phyloP scores from a whole-genome alignment of 1,139 yeast genomes.

The Nakaseomyces nivariensis region DNA sequence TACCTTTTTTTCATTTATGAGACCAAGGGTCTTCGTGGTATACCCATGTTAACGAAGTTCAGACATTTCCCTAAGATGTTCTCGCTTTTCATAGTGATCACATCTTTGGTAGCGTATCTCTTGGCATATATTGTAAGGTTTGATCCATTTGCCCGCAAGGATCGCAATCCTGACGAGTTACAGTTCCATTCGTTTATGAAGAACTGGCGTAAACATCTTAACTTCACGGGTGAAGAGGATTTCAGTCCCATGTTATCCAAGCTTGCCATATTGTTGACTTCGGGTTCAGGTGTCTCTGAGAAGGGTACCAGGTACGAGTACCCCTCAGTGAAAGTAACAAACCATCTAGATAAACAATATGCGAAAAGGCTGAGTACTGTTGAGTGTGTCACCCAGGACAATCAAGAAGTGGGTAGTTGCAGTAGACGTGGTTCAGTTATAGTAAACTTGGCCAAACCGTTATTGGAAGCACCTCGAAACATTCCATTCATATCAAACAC shows the following conservation, averaged over 20 bases:
- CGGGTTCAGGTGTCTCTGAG: constrained; percentile 16
- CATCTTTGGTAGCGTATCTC: constrained; percentile 15
- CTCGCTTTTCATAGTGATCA: constrained; percentile 14
- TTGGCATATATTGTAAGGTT: constrained; percentile 19
- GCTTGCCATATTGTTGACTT: constrained; percentile 21
- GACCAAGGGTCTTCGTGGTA: constrained; percentile 8
- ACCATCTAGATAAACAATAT: constrained; percentile 7
- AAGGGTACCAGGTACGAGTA: constrained; percentile 19
- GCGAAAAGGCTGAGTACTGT: not conserved
- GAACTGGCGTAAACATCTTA: constrained; percentile 26
- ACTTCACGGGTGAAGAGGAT: constrained; percentile 29
- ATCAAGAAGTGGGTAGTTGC: not conserved
- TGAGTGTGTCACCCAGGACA: not conserved
- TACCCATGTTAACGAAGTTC: constrained; percentile 14
- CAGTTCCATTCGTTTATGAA: constrained; percentile 24
- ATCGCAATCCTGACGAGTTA: constrained; percentile 12
- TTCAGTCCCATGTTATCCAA: constrained; percentile 21
- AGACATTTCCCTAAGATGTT: constrained; percentile 20
- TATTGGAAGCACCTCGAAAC: not conserved
- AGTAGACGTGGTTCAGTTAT: not conserved
- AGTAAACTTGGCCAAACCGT: not conserved
- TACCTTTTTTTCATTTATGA: constrained; percentile 9
- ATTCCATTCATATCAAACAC: constrained; percentile 1
- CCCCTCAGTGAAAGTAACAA: constrained; percentile 11
- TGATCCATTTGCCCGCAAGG: constrained; percentile 12